Conservation (phyloP, 495 filamentous ascomycete genomes). For the Hypoxylon subgilvum region DNA sequence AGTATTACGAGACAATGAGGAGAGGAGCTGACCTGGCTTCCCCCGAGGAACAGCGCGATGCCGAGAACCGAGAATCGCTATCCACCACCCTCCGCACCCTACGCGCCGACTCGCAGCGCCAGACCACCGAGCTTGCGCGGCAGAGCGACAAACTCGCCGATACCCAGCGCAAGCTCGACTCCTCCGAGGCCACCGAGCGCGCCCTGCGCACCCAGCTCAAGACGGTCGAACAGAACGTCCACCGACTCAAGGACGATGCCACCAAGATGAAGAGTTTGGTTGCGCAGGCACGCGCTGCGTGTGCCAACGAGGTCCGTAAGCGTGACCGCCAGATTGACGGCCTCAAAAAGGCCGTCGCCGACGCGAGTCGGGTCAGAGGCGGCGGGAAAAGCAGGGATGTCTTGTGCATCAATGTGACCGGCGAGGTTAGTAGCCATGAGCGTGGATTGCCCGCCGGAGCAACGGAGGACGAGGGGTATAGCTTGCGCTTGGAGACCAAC, state of each 20-base stretch:
- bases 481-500: slow-evolving; percentile 83
- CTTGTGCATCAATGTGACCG: slow-evolving; percentile 62
- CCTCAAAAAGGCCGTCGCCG: slow-evolving; percentile 77
- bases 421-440: slow-evolving; percentile 48
- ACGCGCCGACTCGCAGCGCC: slow-evolving; percentile 71
- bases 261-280: slow-evolving; percentile 75
- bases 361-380: slow-evolving; percentile 56
- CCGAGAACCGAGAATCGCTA: slow-evolving; percentile 79
- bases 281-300: slow-evolving; percentile 81
- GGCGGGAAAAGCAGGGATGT: slow-evolving; percentile 55
- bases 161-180: slow-evolving; percentile 72
- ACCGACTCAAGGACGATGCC: slow-evolving; percentile 78
- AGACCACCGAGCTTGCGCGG: slow-evolving; percentile 62
- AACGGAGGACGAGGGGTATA: slow-evolving; percentile 68
- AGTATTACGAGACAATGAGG: too few relatives aligned
- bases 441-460: slow-evolving; percentile 51
- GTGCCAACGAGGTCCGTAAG: slow-evolving; percentile 90
- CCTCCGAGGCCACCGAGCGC: slow-evolving; percentile 75
- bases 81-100: slow-evolving; percentile 79
- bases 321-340: slow-evolving; percentile 86
- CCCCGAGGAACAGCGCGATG: slow-evolving; percentile 69
- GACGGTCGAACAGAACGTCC: slow-evolving; percentile 70
- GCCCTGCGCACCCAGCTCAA: slow-evolving; percentile 70
- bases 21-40: slow-evolving; percentile 22
- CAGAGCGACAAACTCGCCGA: slow-evolving; percentile 75